Conservation (phyloP, 208 protist species). For the Angomonas deanei region DNA sequence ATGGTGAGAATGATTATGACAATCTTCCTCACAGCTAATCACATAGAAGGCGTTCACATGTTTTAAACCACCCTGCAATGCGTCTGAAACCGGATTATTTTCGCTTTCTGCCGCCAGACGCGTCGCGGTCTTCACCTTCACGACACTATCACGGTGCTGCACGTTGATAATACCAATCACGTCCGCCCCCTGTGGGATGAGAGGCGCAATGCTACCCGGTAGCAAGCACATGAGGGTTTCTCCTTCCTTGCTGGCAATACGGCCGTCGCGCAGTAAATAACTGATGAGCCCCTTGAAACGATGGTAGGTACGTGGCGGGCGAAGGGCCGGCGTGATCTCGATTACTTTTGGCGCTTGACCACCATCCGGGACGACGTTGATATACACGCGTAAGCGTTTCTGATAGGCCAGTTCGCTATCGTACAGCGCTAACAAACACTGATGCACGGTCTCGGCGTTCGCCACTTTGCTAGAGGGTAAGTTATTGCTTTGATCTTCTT, state of each 20-base stretch:
- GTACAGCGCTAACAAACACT: conserved; percentile 90
- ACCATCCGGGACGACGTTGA: conserved; percentile 10
- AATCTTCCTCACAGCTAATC: conserved; percentile 82
- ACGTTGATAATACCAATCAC: conserved; percentile 74
- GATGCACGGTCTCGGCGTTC: conserved; percentile 88
- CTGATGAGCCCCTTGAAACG: conserved; percentile 85
- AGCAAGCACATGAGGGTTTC: conserved; percentile 71
- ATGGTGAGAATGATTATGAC: conserved; percentile 8
- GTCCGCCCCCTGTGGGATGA: conserved; percentile 73
- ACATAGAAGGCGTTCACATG: conserved; percentile 69
- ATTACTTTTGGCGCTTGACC: conserved; percentile 62
- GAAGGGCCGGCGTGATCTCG: conserved; percentile 80
- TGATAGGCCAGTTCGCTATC: conserved; percentile 77
- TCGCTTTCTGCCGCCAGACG: conserved; percentile 20
- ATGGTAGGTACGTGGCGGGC: conserved; percentile 82
- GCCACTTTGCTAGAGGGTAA: conserved; percentile 67
- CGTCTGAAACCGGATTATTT: conserved; percentile 48
- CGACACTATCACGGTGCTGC: conserved; percentile 2
- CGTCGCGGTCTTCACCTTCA: conserved; percentile 13
- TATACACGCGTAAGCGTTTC: conserved; percentile 76
- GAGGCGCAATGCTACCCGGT: conserved; percentile 76
- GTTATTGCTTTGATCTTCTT: too few species aligned
- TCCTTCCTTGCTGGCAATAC: conserved; percentile 54
- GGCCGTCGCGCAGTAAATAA: conserved; percentile 70
- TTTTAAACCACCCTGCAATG: conserved; percentile 80